These are phyloP conservation scores for Alternaria arbusti DNA, from an alignment of 2,329 filamentous ascomycete genomes.

Conservation along the genomic window DNA sequence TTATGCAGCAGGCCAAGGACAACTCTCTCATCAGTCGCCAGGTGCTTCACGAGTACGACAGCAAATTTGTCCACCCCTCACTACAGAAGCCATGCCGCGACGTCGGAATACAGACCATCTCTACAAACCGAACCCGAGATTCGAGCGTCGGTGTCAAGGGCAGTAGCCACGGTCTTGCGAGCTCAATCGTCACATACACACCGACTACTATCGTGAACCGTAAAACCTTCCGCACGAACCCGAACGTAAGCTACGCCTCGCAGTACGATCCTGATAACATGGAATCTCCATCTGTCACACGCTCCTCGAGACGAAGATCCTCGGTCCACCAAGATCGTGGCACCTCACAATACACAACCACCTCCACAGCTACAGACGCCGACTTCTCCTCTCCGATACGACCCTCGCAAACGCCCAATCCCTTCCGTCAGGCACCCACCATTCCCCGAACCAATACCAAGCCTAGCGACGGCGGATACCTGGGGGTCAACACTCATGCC, in stretches of 20 bases:
- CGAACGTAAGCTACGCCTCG: constrained; percentile 79
- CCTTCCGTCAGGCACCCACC: constrained; percentile 59
- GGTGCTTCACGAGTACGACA: constrained; percentile 94
- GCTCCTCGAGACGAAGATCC: constrained; percentile 33
- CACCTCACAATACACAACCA: constrained; percentile 43
- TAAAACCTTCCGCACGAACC: constrained; percentile 78
- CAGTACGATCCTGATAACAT: constrained; percentile 72
- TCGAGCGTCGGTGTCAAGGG: constrained; percentile 49
- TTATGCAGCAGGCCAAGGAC: constrained; percentile 86
- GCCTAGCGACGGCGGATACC: constrained; percentile 70
- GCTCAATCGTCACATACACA: constrained; percentile 67
- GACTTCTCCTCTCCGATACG: constrained; percentile 56
- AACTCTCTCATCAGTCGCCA: constrained; percentile 84
- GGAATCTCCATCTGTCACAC: constrained; percentile 19
- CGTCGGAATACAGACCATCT: constrained; percentile 77
- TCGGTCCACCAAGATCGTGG: constrained; percentile 28
- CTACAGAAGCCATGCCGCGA: constrained; percentile 81
- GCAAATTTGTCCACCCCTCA: constrained; percentile 89
- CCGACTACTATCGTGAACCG: constrained; percentile 69
- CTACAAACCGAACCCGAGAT: constrained; percentile 42
- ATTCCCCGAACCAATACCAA: constrained; percentile 56
- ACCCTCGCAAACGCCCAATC: constrained; percentile 52
- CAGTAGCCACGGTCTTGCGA: constrained; percentile 50
- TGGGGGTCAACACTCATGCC: constrained; percentile 80
- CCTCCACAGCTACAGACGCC: constrained; percentile 46